These are phyloP conservation scores for Ceratocystis alfenasii DNA, from an alignment of 2,329 filamentous ascomycete species.

Conservation along the genomic window DNA sequence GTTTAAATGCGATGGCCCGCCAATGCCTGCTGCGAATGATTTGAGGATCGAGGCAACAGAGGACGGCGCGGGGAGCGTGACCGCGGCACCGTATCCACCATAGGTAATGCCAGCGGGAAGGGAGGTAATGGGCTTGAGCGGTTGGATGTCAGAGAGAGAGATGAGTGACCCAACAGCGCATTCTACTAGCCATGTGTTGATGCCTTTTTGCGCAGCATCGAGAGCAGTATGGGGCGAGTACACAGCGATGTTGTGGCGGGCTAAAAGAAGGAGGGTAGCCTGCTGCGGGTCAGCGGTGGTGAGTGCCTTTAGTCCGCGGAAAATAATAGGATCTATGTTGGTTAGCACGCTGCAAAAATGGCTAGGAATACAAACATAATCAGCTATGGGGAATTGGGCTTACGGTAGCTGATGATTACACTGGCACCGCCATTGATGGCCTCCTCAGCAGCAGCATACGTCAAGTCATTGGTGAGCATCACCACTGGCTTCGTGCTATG, in stretches of 20 bases:
- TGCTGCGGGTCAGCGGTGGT: slow-evolving; percentile 80
- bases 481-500: slow-evolving; percentile 31
- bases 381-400: slow-evolving; percentile 16
- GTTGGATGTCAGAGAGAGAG: slow-evolving; percentile 23
- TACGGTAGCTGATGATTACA: slow-evolving; percentile 81
- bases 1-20: slow-evolving; percentile 47
- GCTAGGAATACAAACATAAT: not conserved
- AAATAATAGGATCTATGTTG: slow-evolving; percentile 78
- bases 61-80: slow-evolving; percentile 33
- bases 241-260: slow-evolving; percentile 79
- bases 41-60: slow-evolving; percentile 36
- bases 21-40: slow-evolving; percentile 53
- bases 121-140: slow-evolving; percentile 36
- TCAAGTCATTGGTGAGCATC: slow-evolving; percentile 73
- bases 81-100: slow-evolving; percentile 42
- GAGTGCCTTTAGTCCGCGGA: slow-evolving; percentile 79
- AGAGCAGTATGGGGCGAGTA: slow-evolving; percentile 94
- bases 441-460: slow-evolving; percentile 76
- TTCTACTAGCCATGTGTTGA: slow-evolving; percentile 90
- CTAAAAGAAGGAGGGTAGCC: slow-evolving; percentile 66
- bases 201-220: slow-evolving; percentile 70
- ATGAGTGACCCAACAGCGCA: slow-evolving; percentile 52
- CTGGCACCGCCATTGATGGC: slow-evolving; percentile 66
- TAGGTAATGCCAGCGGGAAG: slow-evolving; percentile 36
- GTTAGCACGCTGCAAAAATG: slow-evolving; percentile 6